Evolutionary conservation across 257 asterid genomes (phyloP).

Genomic region (Solanum sparsipilum): DNA sequence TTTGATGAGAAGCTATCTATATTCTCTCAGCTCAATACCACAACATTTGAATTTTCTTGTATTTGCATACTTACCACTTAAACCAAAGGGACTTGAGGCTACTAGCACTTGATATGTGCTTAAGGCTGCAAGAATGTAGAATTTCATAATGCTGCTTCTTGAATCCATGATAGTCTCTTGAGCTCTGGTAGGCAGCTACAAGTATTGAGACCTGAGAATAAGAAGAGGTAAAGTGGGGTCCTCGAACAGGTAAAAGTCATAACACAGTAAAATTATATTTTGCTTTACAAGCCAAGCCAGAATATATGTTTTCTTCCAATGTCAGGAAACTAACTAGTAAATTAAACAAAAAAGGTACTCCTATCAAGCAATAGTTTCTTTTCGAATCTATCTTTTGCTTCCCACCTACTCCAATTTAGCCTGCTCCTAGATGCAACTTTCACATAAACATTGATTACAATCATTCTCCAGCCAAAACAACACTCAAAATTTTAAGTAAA

Average conservation of each 20-base stretch:
- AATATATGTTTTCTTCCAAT: neutral
- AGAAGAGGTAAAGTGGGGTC: neutral
- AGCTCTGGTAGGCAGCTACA: neutral
- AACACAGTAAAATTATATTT: neutral
- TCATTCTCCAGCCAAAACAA: neutral
- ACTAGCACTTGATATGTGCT: neutral
- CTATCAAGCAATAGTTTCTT: neutral
- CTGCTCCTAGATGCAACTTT: neutral
- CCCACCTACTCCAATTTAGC: neutral
- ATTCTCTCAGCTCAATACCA: neutral
- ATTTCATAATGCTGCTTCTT: neutral
- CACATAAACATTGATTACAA: neutral
- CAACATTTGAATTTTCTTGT: neutral
- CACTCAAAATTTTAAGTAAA: neutral
- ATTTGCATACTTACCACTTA: neutral
- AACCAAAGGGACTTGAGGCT: neutral
- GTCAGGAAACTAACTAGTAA: neutral
- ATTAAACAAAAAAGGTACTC: neutral
- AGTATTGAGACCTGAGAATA: neutral
- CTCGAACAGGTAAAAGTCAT: neutral
- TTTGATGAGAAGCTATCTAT: neutral
- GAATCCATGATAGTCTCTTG: neutral
- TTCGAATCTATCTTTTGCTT: neutral
- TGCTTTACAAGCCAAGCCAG: neutral
- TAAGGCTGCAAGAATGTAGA: neutral